These are phyloP conservation scores for Vaccinium vitisidaea DNA, from an alignment of 148 eudicot species.

Conservation along the genomic window DNA sequence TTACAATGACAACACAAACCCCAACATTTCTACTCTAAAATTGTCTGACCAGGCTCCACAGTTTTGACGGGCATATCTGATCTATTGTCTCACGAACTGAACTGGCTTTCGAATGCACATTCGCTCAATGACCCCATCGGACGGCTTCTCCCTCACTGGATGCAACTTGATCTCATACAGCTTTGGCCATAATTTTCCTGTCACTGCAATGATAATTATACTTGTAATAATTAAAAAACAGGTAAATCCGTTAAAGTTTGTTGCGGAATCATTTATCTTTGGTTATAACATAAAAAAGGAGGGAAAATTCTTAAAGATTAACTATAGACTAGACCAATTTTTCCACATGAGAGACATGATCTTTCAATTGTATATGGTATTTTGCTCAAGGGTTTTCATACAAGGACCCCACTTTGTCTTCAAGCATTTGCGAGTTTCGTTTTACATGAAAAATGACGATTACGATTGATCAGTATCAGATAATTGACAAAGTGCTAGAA, in stretches of 20 bases:
- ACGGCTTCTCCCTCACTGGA: slow-evolving; percentile 33
- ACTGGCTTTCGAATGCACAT: slow-evolving; percentile 46
- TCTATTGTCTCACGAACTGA: slow-evolving; percentile 28
- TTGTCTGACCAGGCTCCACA: not conserved
- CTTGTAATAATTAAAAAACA: too few species aligned
- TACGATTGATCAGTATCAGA: not conserved
- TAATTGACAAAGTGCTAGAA: slow-evolving; percentile 6
- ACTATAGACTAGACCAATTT: not conserved
- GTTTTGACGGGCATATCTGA: not conserved
- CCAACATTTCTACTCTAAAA: not conserved
- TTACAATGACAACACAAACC: not conserved
- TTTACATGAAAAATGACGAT: not conserved
- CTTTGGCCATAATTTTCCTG: slow-evolving; percentile 97
- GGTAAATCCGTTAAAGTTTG: not conserved
- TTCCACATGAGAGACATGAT: not conserved
- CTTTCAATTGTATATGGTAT: not conserved
- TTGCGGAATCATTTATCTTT: not conserved
- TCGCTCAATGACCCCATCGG: slow-evolving; percentile 34
- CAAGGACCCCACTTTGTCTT: not conserved
- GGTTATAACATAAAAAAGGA: not conserved
- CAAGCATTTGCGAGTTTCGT: not conserved
- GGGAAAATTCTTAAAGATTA: not conserved
- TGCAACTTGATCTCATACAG: slow-evolving; percentile 80
- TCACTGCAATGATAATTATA: slow-evolving; percentile 43
- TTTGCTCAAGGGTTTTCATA: not conserved